phyloP scores from a whole-genome alignment of 306 rosid species.

The Alnus rubra region DNA sequence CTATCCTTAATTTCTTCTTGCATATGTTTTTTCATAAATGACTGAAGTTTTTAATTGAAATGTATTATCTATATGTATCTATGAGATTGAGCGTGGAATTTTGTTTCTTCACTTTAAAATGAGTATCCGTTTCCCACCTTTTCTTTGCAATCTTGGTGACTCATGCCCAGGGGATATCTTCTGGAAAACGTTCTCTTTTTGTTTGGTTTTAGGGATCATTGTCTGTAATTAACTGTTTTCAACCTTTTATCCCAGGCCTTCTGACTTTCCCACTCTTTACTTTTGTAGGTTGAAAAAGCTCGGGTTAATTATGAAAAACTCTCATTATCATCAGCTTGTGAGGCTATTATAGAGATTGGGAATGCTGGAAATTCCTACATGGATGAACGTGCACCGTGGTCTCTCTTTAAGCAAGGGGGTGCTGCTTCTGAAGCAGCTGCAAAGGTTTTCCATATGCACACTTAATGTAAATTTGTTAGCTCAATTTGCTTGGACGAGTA shows the following conservation, averaged over 20 bases:
- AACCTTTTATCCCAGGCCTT: not conserved
- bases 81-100: not conserved
- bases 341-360: slow-evolving; percentile 81
- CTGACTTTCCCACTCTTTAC: slow-evolving; percentile 4
- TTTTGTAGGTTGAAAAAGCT: slow-evolving; percentile 69
- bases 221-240: not conserved
- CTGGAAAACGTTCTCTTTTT: not conserved
- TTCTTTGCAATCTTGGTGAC: slow-evolving; percentile 2
- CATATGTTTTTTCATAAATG: not conserved
- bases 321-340: slow-evolving; percentile 86
- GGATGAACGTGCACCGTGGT: slow-evolving; percentile 94
- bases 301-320: slow-evolving; percentile 65
- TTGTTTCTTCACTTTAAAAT: not conserved
- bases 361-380: slow-evolving; percentile 83
- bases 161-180: not conserved
- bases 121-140: not conserved
- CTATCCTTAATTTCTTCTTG: not conserved
- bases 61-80: not conserved
- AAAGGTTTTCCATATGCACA: slow-evolving; percentile 43
- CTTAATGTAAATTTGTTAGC: not conserved
- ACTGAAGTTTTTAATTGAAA: not conserved
- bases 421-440: slow-evolving; percentile 79
- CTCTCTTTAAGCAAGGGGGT: slow-evolving; percentile 86
- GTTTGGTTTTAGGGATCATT: not conserved
- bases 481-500: slow-evolving; percentile 17